Base-by-base conservation (phyloP, 352 stramenopile species). In the Pythium utonaiense region DNA sequence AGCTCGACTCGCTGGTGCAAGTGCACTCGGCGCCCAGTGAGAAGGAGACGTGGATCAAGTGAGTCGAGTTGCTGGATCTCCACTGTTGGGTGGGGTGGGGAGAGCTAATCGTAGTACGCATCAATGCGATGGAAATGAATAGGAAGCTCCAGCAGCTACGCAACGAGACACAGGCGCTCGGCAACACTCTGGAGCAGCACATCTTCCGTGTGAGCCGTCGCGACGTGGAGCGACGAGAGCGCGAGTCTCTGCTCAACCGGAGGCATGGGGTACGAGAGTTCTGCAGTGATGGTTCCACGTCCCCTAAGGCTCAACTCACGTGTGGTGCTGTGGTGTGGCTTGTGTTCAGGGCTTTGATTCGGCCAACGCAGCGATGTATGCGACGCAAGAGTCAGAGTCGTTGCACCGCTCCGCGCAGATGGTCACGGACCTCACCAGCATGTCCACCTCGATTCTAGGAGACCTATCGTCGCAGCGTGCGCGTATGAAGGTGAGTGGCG, bases 1-100 rank as follows among this genome's bases (percentile, higher is more conserved):
- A 92, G 41, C 69, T 94, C 41, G 85, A 94, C 38, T 94, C 85
- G 54, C 78, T 94, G 49, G 77, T 83, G 40, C 80, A 92, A 54
- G 74, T 78, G 27, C 78, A 80, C 44, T 42, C 63, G 16, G 77
- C 78, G 30, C 66, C 77, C 0, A 48, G 40, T 1, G 82, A 88
- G 57, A 79, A 73, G 41, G 80, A 92, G 53, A 91, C 78, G n/a
- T 94, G 85, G 85, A 63, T 64, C 27, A 92, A 91, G 77, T 86
- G 41, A 50, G 73, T 69, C 22, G 25, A 6, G 8, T 50, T 17
- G 5, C 21, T n/a, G n/a, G n/a, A n/a, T n/a, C n/a, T n/a, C n/a
- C n/a, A n/a, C n/a, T n/a, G n/a, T n/a, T n/a, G n/a, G n/a, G n/a
- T n/a, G n/a, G n/a, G n/a, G n/a, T n/a, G n/a, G n/a, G n/a, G n/a